Base-by-base conservation (phyloP, 2,329 filamentous ascomycete species). In the Claviceps africana region DNA sequence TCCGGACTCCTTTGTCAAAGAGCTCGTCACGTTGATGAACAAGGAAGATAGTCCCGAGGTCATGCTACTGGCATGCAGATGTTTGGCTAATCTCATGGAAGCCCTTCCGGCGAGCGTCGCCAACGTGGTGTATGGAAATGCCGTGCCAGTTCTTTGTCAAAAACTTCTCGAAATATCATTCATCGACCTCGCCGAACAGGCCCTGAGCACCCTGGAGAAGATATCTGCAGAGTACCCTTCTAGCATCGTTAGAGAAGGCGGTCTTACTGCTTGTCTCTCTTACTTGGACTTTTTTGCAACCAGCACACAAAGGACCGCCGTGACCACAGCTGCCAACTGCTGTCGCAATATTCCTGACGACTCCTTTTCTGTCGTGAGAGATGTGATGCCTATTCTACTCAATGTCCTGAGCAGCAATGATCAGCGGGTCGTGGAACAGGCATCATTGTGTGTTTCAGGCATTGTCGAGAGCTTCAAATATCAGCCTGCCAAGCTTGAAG, bases 261-360 rank as follows among this genome's bases (percentile, higher is more conserved):
- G 93, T 11, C 74, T 98, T 56, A 95, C 88, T 1, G 93, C 93
- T n/a, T 98, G 93, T 63, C 72, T 98, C 57, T 94, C 88, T 0
- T 97, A 93, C 64, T 78, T 98, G 53, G 93, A 98, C 65, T 98
- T 98, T 70, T 98, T 98, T 62, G 86, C 91, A 17, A 98, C 93
- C 0, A 93, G 91, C 67, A 97, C 93, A 2, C 93, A 98, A 68
- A 82, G 93, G 58, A 96, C 91, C 15, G 93, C 93, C 7, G 93
- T 98, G 8, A 97, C 90, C 3, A 98, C 91, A 13, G 93, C 94
- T 10, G 94, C 93, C 52, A 98, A 98, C 64, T 98, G 93, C 71
- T 98, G 94, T 67, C 86, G 93, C 56, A 96, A 96, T 64, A 93
- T 98, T 19, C 88, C 90, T 1, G 85, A 91, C 60, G 93, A 97